A percentile compares a stretch with the other conserved stretches of the same genome.
Conservation (phyloP, 805 yeast species). For the Kodamaea lidongshanica region DNA sequence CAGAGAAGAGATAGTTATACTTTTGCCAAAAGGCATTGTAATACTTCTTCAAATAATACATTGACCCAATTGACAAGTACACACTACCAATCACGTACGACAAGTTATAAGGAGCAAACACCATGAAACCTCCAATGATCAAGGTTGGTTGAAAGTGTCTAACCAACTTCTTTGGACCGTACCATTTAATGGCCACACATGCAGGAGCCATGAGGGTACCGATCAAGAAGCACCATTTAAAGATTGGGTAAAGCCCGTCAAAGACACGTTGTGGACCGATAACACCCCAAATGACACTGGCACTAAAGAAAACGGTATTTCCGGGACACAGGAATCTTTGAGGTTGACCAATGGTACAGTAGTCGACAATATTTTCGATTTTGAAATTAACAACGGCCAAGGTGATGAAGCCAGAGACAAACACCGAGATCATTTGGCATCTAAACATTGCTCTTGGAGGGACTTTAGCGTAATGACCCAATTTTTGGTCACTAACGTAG, state of each 20-base stretch:
- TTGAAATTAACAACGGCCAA: slow-evolving; percentile 19
- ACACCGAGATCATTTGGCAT: slow-evolving; percentile 20
- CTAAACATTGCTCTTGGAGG: slow-evolving; percentile 57
- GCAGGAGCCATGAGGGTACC: slow-evolving; percentile 24
- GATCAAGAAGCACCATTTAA: slow-evolving; percentile 30
- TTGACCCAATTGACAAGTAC: slow-evolving; percentile 21
- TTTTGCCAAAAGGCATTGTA: slow-evolving; percentile 31
- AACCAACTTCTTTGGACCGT: slow-evolving; percentile 13
- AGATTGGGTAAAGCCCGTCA: slow-evolving; percentile 27
- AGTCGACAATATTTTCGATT: slow-evolving; percentile 13
- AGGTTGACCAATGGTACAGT: slow-evolving; percentile 15
- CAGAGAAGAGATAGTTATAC: slow-evolving; percentile 29
- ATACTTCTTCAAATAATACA: slow-evolving; percentile 24
- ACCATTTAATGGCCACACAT: slow-evolving; percentile 12
- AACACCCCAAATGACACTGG: slow-evolving; percentile 61
- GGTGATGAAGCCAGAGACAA: slow-evolving; percentile 17
- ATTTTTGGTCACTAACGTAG: slow-evolving; percentile 51
- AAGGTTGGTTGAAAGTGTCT: slow-evolving; percentile 30
- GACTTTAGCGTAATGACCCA: slow-evolving; percentile 59
- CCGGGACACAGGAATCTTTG: slow-evolving; percentile 27
- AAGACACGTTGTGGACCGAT: slow-evolving; percentile 33
- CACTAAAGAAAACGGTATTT: slow-evolving; percentile 37
- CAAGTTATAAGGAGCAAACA: slow-evolving; percentile 30
- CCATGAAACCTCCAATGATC: slow-evolving; percentile 27
- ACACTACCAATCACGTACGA: slow-evolving; percentile 26